Base-by-base conservation (phyloP, 2,329 filamentous ascomycete genomes). In the Myotisia sp. region DNA sequence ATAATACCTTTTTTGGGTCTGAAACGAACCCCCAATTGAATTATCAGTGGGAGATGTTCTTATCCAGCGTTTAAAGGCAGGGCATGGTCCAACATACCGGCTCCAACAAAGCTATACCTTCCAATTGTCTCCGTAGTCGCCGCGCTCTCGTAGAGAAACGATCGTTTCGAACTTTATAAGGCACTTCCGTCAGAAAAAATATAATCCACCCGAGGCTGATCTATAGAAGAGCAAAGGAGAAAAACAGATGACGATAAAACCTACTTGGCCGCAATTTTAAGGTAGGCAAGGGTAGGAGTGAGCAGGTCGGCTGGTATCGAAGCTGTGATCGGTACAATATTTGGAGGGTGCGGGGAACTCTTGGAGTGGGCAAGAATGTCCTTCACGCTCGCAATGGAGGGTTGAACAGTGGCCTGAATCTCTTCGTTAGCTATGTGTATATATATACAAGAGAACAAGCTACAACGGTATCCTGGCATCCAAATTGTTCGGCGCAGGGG, bases 91-190 rank as follows among this genome's bases (percentile, higher is more conserved):
- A 31, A 55, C 63, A 42, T 46, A 56, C 79, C 78, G 47, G 81
- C 82, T 45, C 87, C 87, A 40, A 98, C 72, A 59, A 98, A 98
- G 64, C 84, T 93, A 59, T 94, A 95, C 49, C 90, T 72, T 38
- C 87, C 87, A 44, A 98, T 84, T 12, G 79, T 85, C 60, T 95
- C 87, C 18, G 85, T 87, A 10, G 74, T 79, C 14, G 86, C 85
- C 17, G 87, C 90, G 50, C 85, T 93, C 62, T 98, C 90, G 58
- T 93, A 92, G 30, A 98, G 73, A 55, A 94, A 95, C 3, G 87
- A 94, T 50, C 83, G 76, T 46, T 82, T 76, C 31, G 80, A 81
- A 45, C 58, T 61, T 41, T 32, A 10, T 12, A n/a, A 27, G 12
- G 4, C 12, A 17, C 3, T 8, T 18, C 19, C 19, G 20, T 7